These are phyloP conservation scores for Neurospora intermedia DNA, from an alignment of 495 filamentous ascomycete species.

Conservation along the genomic window DNA sequence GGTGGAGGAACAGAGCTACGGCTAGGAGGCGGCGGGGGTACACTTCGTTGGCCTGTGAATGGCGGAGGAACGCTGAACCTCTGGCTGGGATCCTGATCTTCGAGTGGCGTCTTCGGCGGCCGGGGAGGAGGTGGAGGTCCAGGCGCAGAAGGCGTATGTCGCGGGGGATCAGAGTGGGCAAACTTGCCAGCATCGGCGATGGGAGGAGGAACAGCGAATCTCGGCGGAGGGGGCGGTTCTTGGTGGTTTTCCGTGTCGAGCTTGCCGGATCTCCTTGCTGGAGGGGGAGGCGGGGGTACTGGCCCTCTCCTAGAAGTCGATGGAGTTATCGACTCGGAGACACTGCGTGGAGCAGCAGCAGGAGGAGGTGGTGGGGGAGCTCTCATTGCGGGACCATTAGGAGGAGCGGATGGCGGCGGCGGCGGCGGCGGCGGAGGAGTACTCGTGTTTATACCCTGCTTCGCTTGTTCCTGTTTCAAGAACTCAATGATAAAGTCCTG, in stretches of 20 bases:
- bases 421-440: constrained; percentile 44
- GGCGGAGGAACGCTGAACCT: constrained; percentile 75
- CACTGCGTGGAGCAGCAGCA: constrained; percentile 23
- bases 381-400: constrained; percentile 18
- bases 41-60: constrained; percentile 58
- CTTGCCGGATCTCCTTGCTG: constrained; percentile 51
- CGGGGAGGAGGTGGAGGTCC: constrained; percentile 78
- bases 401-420: constrained; percentile 35
- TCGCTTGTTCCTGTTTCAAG: constrained; percentile 67
- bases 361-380: constrained; percentile 53
- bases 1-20: constrained; percentile 56
- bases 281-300: constrained; percentile 76
- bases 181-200: constrained; percentile 80
- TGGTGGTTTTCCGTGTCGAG: constrained; percentile 28
- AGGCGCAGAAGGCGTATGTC: constrained; percentile 49
- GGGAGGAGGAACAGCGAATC: constrained; percentile 75
- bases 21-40: constrained; percentile 66
- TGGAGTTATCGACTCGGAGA: constrained; percentile 27
- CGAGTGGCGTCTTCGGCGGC: constrained; percentile 77
- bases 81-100: constrained; percentile 40
- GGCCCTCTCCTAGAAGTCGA: constrained; percentile 54
- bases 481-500: constrained; percentile 92
- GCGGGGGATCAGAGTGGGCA: constrained; percentile 43
- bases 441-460: constrained; percentile 29
- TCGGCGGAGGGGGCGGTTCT: constrained; percentile 46